These are phyloP conservation scores for Chrysanthemum lavandulifolium DNA, from an alignment of 129 eudicot species.

Conservation along the genomic window DNA sequence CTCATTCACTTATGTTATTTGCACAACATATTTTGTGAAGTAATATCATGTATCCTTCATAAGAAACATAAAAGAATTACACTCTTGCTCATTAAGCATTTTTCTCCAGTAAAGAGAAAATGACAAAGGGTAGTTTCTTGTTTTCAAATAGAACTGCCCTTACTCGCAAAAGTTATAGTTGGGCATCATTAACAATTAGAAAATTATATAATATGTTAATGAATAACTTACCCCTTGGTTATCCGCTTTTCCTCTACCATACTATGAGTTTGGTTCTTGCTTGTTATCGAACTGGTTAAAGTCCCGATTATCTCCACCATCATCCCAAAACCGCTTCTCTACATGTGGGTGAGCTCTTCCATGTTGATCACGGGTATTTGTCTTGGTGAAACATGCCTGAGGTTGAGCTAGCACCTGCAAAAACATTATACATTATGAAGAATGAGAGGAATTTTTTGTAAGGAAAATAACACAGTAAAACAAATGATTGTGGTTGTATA, in stretches of 20 bases:
- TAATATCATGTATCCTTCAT: too few species aligned
- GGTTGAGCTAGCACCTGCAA: conserved; percentile 49
- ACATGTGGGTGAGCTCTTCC: conserved; percentile 59
- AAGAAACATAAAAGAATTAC: too few species aligned
- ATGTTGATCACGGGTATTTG: conserved; percentile 95
- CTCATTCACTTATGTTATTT: too few species aligned
- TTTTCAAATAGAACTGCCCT: too few species aligned
- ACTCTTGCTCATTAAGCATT: too few species aligned
- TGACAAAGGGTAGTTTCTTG: too few species aligned
- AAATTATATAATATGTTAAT: background rate
- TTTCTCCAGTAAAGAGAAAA: too few species aligned
- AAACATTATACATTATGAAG: background rate
- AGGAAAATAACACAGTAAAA: background rate
- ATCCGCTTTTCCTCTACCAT: conserved; percentile 48
- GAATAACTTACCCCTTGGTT: conserved; percentile 61
- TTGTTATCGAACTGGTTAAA: conserved; percentile 52
- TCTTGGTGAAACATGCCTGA: conserved; percentile 77
- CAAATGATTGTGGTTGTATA: conserved; percentile 20
- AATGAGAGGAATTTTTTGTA: background rate
- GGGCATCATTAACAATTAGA: too few species aligned
- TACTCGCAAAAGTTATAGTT: too few species aligned
- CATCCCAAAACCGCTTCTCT: conserved; percentile 90
- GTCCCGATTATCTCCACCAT: conserved; percentile 59
- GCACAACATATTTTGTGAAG: too few species aligned
- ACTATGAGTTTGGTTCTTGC: conserved; percentile 65